Base-by-base conservation (phyloP, 192 early-diverging fungal genomes). In the Coemansia sp. region DNA sequence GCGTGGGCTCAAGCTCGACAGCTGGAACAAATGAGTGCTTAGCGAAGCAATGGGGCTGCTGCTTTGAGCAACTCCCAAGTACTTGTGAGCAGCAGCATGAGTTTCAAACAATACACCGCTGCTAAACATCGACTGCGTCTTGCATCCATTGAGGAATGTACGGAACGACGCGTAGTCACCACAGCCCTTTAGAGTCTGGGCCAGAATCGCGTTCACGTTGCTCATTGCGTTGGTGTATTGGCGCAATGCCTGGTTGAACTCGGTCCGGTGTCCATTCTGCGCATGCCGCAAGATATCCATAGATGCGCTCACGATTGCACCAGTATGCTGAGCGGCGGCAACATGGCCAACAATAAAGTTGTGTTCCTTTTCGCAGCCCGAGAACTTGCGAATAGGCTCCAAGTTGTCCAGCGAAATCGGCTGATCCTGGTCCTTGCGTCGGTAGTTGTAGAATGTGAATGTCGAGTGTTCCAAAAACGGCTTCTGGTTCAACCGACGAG, bases 71-170 rank as follows among this genome's bases (percentile, higher is more conserved):
- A 92, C 93, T 11, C 93, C 93, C 51, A 92, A 73, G 69, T 87
- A 91, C 56, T 72, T 26, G 83, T 76, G 37, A 84, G 83, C 23
- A 63, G 47, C 21, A 81, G 51, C 3, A 3, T 84, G 79, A 37
- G 84, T 86, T 66, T 95, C 91, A 59, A 89, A 95, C 45, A 89
- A 66, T n/a, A 95, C 88, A 31, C 93, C 91, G 23, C 87, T 80
- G 57, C 85, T 90, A 80, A 95, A 95, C 90, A 95, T 92, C 42
- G 89, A 83, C 82, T 91, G 88, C 65, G 87, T 86, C 77, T 88
- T 90, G 49, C 84, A 87, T 6, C 91, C 93, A 85, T 89, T 91
- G 50, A 95, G 90, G 69, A 91, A 95, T 1, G 93, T 92, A n/a
- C 91, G 79, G 81, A 93, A 95, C 67, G 89, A 86, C 37, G 85